Conservation (phyloP, 1,139 yeast species). For the Maudiozyma humilis region DNA sequence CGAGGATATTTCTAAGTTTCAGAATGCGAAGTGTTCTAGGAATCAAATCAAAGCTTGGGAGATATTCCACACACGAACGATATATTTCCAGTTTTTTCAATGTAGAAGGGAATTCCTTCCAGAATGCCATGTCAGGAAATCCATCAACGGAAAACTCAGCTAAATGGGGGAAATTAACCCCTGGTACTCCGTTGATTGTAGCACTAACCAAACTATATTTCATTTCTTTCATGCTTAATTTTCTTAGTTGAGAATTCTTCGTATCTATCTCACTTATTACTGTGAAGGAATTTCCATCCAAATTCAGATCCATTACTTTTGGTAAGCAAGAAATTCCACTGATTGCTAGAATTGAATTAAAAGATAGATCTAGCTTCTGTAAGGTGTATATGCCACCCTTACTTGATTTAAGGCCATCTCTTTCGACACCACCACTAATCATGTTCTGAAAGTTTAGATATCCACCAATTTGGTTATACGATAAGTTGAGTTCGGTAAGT, state of each 20-base stretch:
- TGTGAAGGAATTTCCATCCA: slow-evolving; percentile 7
- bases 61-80: not conserved
- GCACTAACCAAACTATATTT: slow-evolving; percentile 2
- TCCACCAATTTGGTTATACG: slow-evolving; percentile 5
- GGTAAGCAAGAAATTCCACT: slow-evolving; percentile 4
- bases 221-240: not conserved
- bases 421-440: not conserved
- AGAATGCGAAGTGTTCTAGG: slow-evolving; percentile 6
- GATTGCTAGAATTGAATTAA: slow-evolving; percentile 4
- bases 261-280: not conserved
- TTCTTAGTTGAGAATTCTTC: not conserved
- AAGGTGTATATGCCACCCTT: slow-evolving; percentile 2
- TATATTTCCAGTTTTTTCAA: slow-evolving; percentile 3
- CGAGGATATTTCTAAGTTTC: slow-evolving; percentile 7
- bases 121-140: slow-evolving; percentile 6
- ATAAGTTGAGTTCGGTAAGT: slow-evolving; percentile 2
- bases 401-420: not conserved
- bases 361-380: slow-evolving; percentile 6
- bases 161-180: slow-evolving; percentile 2
- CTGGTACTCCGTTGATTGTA: not conserved
- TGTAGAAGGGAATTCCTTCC: slow-evolving; percentile 1
- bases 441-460: slow-evolving; percentile 5
- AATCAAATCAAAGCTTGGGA: slow-evolving; percentile 7
- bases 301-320: slow-evolving; percentile 3
- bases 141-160: slow-evolving; percentile 5